Evolutionary conservation across 208 protist genomes (phyloP).

Genomic region (Phytomonas sp.): DNA sequence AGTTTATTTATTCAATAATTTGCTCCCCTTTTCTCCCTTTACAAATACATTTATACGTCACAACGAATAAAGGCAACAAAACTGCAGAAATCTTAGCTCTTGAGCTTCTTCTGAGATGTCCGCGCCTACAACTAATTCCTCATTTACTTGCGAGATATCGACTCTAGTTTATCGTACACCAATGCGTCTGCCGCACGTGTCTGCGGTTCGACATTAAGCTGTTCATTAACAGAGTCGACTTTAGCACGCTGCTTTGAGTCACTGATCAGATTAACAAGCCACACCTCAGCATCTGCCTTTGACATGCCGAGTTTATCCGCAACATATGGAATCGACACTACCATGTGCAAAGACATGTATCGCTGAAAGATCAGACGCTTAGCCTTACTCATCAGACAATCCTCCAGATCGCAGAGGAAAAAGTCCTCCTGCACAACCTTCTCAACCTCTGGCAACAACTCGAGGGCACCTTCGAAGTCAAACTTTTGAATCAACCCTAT

Average conservation of each 20-base stretch:
- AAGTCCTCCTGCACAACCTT: conserved; percentile 61
- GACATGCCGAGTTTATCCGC: conserved; percentile 67
- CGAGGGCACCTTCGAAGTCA: conserved; percentile 74
- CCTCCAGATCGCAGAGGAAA: conserved; percentile 72
- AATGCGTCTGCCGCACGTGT: conserved; percentile 57
- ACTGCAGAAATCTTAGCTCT: not conserved
- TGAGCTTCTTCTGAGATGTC: not conserved
- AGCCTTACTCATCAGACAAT: conserved; percentile 63
- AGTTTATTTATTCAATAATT: not conserved
- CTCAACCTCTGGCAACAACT: conserved; percentile 59
- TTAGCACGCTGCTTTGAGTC: conserved; percentile 87
- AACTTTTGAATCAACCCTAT: conserved; percentile 58
- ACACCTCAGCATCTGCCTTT: conserved; percentile 77
- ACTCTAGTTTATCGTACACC: conserved; percentile 74
- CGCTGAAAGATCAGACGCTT: conserved; percentile 80
- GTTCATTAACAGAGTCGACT: conserved; percentile 84
- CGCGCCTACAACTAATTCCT: not conserved
- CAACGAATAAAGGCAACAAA: not conserved
- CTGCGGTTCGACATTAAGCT: conserved; percentile 75
- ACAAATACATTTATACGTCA: not conserved
- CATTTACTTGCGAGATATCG: conserved; percentile 18
- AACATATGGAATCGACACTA: conserved; percentile 82
- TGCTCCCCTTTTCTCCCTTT: not conserved
- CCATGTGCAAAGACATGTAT: conserved; percentile 78
- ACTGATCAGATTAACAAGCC: conserved; percentile 86